These are phyloP conservation scores for Caryopteris hybrid DNA, from an alignment of 305 asterid genomes.

Conservation along the genomic window DNA sequence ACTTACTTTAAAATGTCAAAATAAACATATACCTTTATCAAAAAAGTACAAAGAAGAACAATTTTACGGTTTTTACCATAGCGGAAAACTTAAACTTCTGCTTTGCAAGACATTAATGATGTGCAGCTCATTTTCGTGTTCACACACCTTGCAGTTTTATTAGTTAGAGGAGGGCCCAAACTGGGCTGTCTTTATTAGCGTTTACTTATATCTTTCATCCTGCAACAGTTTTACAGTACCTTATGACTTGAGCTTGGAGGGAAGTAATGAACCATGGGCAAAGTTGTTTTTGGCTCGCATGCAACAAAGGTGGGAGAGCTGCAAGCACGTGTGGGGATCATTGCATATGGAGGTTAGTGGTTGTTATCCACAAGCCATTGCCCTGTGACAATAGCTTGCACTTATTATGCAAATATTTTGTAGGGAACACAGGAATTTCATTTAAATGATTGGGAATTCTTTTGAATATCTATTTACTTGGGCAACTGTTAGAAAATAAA, in stretches of 20 bases:
- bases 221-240: constrained; percentile 77
- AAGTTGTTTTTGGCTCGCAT: constrained; percentile 47
- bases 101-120: not conserved
- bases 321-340: constrained; percentile 74
- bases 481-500: not conserved
- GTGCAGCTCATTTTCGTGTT: not conserved
- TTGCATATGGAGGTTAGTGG: constrained; percentile 65
- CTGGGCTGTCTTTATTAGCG: not conserved
- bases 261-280: constrained; percentile 76
- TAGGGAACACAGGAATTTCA: not conserved
- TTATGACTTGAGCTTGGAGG: constrained; percentile 66
- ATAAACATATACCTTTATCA: not conserved
- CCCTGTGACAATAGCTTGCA: constrained; percentile 29
- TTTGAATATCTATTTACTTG: not conserved
- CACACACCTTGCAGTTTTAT: not conserved
- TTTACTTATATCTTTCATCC: not conserved
- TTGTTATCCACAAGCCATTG: constrained; percentile 79
- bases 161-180: not conserved
- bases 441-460: not conserved
- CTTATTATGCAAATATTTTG: not conserved
- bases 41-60: not conserved
- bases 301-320: constrained; percentile 38
- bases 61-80: not conserved
- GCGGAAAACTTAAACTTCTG: not conserved
- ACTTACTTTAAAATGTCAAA: not conserved